Evolutionary conservation across 345 rosid species (phyloP).

Genomic region (Acer saccharum): DNA sequence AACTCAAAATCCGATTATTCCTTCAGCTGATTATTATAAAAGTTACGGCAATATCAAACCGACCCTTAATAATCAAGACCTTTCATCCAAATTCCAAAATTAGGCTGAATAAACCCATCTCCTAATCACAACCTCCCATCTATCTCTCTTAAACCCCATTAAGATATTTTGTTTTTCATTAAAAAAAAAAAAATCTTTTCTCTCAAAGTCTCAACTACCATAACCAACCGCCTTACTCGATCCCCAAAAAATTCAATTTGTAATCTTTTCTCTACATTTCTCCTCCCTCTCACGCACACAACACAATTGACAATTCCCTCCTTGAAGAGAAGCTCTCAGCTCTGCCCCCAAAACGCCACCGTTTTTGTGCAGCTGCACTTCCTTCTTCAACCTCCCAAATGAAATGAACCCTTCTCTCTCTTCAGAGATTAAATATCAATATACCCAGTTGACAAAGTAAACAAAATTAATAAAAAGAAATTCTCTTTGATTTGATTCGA

Average conservation of each 20-base stretch:
- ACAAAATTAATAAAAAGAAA: background rate
- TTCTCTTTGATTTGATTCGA: too few relatives aligned
- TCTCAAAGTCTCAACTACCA: constrained; percentile 30
- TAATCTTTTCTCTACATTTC: background rate
- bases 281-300: background rate
- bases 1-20: too few relatives aligned
- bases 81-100: constrained; percentile 28
- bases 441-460: background rate
- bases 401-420: too few relatives aligned
- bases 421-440: background rate
- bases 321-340: background rate
- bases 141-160: background rate
- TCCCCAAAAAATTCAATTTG: background rate
- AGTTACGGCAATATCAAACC: too few relatives aligned
- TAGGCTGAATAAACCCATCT: constrained; percentile 26
- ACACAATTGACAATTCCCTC: background rate
- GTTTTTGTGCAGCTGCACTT: constrained; percentile 5
- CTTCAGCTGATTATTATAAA: too few relatives aligned
- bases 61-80: constrained; percentile 2
- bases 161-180: too few relatives aligned
- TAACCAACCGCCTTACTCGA: constrained; percentile 26
- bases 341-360: background rate
- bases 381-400: background rate
- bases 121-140: constrained; percentile 14
- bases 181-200: too few relatives aligned